A percentile compares a stretch with the other conserved stretches of the same genome.
Evolutionary conservation across 1,139 yeast genomes (phyloP).

Genomic region (Saccharomyces hybrid): DNA sequence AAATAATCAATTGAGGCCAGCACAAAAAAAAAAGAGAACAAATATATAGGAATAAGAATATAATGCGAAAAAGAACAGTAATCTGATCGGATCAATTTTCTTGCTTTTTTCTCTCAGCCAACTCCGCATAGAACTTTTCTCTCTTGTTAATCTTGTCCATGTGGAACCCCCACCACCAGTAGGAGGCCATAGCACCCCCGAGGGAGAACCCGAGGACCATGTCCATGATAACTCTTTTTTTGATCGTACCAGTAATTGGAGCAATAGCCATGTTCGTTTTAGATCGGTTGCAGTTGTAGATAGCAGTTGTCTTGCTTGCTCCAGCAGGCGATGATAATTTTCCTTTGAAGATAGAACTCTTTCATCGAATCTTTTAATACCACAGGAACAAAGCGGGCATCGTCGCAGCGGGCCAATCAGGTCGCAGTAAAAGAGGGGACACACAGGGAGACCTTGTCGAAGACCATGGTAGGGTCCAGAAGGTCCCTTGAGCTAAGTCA

Average conservation of each 20-base stretch:
- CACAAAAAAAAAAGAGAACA: background rate
- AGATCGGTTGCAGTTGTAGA: slow-evolving; percentile 1
- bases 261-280: slow-evolving; percentile 49
- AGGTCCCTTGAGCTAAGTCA: background rate
- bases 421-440: background rate
- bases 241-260: slow-evolving; percentile 81
- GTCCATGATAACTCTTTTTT: slow-evolving; percentile 76
- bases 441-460: background rate
- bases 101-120: slow-evolving; percentile 63
- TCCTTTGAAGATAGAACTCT: background rate
- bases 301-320: background rate
- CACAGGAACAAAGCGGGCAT: slow-evolving; percentile 1
- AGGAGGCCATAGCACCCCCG: slow-evolving; percentile 48
- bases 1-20: slow-evolving; percentile 2
- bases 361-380: background rate
- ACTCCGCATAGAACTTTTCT: slow-evolving; percentile 76
- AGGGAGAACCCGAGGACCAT: slow-evolving; percentile 54
- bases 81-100: slow-evolving; percentile 12
- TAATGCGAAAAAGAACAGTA: background rate
- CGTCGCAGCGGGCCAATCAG: slow-evolving; percentile 1
- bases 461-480: background rate
- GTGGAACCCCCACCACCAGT: slow-evolving; percentile 77
- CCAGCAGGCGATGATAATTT: background rate
- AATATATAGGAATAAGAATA: background rate
- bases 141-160: slow-evolving; percentile 61